Conservation (phyloP, 2,329 filamentous ascomycete species). For the Aspergillus pseudoglaucus region DNA sequence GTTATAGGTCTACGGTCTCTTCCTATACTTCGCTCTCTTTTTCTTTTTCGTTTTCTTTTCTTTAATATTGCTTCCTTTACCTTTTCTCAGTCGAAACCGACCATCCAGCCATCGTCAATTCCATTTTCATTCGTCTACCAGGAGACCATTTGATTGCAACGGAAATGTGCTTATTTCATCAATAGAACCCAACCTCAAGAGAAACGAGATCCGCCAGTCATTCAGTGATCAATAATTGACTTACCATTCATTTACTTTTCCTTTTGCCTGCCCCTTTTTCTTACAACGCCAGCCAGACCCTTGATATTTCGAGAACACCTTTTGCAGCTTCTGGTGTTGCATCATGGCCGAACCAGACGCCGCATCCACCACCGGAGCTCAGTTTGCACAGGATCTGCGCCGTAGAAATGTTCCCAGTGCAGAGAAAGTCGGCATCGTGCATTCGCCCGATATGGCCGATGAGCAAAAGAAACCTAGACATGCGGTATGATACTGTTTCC, state of each 20-base stretch:
- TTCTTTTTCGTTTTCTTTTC: background rate
- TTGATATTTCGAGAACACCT: background rate
- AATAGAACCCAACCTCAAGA: background rate
- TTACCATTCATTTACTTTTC: constrained; percentile 5
- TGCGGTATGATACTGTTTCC: constrained; percentile 23
- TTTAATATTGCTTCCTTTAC: background rate
- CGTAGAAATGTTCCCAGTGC: constrained; percentile 36
- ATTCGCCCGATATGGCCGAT: constrained; percentile 14
- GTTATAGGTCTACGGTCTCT: background rate
- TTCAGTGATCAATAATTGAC: background rate
- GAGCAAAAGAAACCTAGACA: constrained; percentile 30
- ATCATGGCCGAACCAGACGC: constrained; percentile 27
- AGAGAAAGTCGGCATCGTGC: constrained; percentile 20
- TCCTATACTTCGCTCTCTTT: background rate
- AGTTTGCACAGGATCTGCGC: constrained; percentile 31
- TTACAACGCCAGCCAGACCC: background rate
- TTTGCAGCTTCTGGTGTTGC: background rate
- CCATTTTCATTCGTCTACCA: no score
- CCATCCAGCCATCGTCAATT: background rate
- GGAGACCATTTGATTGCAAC: background rate
- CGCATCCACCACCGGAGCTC: constrained; percentile 29
- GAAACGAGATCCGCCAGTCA: no score
- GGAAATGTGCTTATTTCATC: background rate
- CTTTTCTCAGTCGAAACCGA: background rate
- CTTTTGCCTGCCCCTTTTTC: constrained; percentile 7